These are phyloP conservation scores for Chrysoporthe cubensis DNA, from an alignment of 2,329 filamentous ascomycete species.

Conservation along the genomic window DNA sequence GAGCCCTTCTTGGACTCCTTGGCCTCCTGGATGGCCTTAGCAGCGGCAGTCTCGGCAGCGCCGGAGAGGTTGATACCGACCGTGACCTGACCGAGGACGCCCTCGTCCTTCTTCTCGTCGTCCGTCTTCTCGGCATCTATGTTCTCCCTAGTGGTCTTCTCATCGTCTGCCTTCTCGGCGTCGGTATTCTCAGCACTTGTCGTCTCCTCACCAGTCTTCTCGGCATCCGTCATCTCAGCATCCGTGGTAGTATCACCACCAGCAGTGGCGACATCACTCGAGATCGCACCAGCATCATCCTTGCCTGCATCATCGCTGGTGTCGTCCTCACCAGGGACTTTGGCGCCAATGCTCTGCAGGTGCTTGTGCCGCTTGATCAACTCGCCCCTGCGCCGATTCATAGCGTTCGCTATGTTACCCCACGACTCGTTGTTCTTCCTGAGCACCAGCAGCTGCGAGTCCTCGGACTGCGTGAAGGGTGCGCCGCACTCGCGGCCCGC, in stretches of 20 bases:
- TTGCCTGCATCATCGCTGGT: neutral
- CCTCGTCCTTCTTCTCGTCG: slow-evolving; percentile 20
- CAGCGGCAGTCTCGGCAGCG: neutral
- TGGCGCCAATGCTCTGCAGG: slow-evolving; percentile 11
- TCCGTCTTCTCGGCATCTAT: neutral
- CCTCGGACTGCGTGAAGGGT: slow-evolving; percentile 31
- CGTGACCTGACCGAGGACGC: neutral
- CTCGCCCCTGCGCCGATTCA: slow-evolving; percentile 19
- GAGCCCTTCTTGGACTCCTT: slow-evolving; percentile 8
- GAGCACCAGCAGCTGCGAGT: slow-evolving; percentile 29
- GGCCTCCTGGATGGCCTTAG: neutral
- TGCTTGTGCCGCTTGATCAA: slow-evolving; percentile 14
- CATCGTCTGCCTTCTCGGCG: slow-evolving; percentile 15
- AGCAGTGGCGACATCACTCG: slow-evolving; percentile 18
- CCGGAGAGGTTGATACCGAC: neutral
- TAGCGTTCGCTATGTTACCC: slow-evolving; percentile 24
- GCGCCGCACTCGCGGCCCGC: slow-evolving; percentile 8
- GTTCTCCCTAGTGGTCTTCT: slow-evolving; percentile 1
- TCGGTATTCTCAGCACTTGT: slow-evolving; percentile 2
- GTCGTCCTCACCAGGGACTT: slow-evolving; percentile 3
- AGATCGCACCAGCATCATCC: slow-evolving; percentile 1
- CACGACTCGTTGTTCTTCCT: slow-evolving; percentile 21
- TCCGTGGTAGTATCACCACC: slow-evolving; percentile 15
- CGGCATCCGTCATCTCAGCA: slow-evolving; percentile 11
- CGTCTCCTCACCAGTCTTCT: slow-evolving; percentile 14